Conservation (phyloP, 2,329 filamentous ascomycete genomes). For the Aspergillus spinulosporus region DNA sequence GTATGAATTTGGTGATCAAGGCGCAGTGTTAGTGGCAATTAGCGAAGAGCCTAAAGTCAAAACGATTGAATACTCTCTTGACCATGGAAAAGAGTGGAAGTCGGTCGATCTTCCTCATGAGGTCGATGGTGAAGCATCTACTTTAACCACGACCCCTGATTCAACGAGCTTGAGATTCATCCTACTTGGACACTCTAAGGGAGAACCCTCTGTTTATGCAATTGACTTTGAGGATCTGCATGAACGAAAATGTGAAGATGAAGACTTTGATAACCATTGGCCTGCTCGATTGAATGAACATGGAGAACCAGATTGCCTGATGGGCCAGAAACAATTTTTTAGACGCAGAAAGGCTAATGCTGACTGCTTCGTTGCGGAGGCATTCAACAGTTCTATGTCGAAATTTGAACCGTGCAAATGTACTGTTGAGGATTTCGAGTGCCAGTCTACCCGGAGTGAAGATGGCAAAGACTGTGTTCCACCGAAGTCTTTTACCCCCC, state of each 20-base stretch:
- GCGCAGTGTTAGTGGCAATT: constrained; percentile 82
- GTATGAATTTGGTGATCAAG: constrained; percentile 94
- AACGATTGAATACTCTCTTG: constrained; percentile 72
- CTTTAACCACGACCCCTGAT: constrained; percentile 85
- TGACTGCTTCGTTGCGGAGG: constrained; percentile 82
- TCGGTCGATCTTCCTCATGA: constrained; percentile 68
- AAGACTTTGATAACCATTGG: constrained; percentile 81
- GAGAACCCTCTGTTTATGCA: constrained; percentile 65
- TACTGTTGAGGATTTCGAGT: constrained; percentile 84
- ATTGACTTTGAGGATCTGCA: constrained; percentile 83
- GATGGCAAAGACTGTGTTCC: constrained; percentile 70
- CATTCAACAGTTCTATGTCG: constrained; percentile 76
- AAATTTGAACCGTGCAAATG: constrained; percentile 77
- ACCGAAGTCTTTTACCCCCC: constrained; percentile 62
- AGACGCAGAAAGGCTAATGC: constrained; percentile 80
- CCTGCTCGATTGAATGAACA: constrained; percentile 77
- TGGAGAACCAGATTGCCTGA: constrained; percentile 80
- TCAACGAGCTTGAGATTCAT: constrained; percentile 92
- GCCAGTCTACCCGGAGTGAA: constrained; percentile 77
- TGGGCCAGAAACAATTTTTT: constrained; percentile 93
- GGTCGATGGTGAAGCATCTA: constrained; percentile 66
- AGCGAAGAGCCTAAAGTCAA: constrained; percentile 65
- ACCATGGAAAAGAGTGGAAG: constrained; percentile 86
- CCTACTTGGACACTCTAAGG: constrained; percentile 62
- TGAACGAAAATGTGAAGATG: constrained; percentile 72